These are phyloP conservation scores for Diaporthe sp. DNA, from an alignment of 2,329 filamentous ascomycete genomes.

Conservation along the genomic window DNA sequence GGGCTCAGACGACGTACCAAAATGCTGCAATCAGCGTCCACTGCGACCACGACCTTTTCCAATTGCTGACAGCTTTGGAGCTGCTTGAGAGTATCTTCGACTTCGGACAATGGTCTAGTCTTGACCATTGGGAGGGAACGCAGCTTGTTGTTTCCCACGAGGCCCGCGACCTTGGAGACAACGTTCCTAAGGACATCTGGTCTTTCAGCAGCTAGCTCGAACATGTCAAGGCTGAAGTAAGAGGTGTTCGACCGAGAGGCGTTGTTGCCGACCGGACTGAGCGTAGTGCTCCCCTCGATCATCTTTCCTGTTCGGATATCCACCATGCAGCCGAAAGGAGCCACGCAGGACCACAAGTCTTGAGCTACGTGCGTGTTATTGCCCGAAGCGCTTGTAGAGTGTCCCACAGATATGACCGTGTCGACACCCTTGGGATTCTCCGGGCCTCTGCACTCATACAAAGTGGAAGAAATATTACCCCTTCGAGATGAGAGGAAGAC, in stretches of 20 bases:
- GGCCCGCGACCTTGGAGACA: slow-evolving; percentile 53
- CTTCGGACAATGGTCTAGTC: slow-evolving; percentile 53
- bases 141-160: slow-evolving; percentile 52
- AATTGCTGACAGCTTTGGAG: slow-evolving; percentile 54
- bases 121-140: slow-evolving; percentile 54
- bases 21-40: background rate
- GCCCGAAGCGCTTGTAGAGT: slow-evolving; percentile 56
- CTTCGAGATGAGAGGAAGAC: slow-evolving; percentile 47
- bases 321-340: slow-evolving; percentile 31
- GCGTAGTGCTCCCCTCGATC: background rate
- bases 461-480: background rate
- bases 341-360: slow-evolving; percentile 43
- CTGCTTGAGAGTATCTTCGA: slow-evolving; percentile 54
- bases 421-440: slow-evolving; percentile 29
- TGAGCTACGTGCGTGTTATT: slow-evolving; percentile 55
- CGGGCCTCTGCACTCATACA: background rate
- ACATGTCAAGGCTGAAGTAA: slow-evolving; percentile 61
- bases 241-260: slow-evolving; percentile 45
- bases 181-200: slow-evolving; percentile 57
- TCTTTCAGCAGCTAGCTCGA: slow-evolving; percentile 57
- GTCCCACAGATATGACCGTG: slow-evolving; percentile 35
- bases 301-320: background rate
- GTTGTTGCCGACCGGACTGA: background rate
- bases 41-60: slow-evolving; percentile 50
- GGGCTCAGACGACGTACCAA: background rate